phyloP scores from a whole-genome alignment of 164 flowering plant species.

The Stephania cephalantha region DNA sequence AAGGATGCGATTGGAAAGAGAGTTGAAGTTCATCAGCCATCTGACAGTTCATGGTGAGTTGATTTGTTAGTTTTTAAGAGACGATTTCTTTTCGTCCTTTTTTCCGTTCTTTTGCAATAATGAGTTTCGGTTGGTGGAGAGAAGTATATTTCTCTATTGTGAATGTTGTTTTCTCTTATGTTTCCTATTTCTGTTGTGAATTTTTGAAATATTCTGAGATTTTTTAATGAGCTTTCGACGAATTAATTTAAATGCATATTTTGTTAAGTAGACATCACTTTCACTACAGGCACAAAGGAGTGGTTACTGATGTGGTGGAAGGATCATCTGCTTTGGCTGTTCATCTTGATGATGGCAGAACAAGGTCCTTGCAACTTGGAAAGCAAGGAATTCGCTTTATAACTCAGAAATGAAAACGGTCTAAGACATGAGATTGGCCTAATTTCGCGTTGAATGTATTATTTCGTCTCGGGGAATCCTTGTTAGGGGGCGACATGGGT shows the following conservation, averaged over 20 bases:
- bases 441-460: background rate
- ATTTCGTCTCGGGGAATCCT: background rate
- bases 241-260: background rate
- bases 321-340: constrained; percentile 56
- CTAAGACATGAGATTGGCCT: constrained; percentile 24
- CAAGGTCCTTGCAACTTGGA: constrained; percentile 59
- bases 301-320: constrained; percentile 51
- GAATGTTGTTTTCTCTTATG: background rate
- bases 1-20: constrained; percentile 92
- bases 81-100: background rate
- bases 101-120: background rate
- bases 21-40: constrained; percentile 81
- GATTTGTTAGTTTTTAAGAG: background rate
- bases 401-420: constrained; percentile 66
- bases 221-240: background rate
- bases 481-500: constrained; percentile 11
- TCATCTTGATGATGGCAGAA: constrained; percentile 70
- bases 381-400: constrained; percentile 85
- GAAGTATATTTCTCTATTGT: background rate
- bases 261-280: background rate
- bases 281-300: constrained; percentile 66
- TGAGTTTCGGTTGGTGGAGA: background rate
- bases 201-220: background rate
- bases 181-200: background rate
- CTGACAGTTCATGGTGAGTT: constrained; percentile 88